A percentile compares a stretch with the other conserved stretches of the same genome.
phyloP scores from a whole-genome alignment of 208 protist genomes.

The Crithidia mellificae region DNA sequence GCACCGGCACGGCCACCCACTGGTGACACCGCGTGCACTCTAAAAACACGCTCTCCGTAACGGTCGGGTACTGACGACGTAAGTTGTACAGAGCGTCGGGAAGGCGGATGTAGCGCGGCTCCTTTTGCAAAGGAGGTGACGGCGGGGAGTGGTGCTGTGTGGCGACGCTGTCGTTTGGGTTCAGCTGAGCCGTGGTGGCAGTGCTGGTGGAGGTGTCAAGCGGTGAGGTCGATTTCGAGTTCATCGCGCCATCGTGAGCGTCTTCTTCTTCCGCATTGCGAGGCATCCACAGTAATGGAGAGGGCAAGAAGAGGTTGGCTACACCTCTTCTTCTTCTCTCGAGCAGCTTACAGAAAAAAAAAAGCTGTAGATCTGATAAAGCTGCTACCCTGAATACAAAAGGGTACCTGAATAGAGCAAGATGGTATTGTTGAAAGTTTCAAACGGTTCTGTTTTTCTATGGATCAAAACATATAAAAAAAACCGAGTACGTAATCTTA shows the following conservation, averaged over 20 bases:
- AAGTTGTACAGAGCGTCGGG: constrained; percentile 51
- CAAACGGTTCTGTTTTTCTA: no score
- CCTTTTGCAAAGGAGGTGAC: neutral
- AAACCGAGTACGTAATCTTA: no score
- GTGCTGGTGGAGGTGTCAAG: neutral
- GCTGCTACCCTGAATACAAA: no score
- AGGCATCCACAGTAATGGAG: neutral
- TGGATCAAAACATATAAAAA: no score
- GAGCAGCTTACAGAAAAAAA: no score
- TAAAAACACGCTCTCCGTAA: constrained; percentile 59
- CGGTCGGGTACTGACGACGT: constrained; percentile 57
- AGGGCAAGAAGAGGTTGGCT: no score
- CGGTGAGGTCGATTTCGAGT: neutral
- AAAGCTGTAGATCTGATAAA: no score
- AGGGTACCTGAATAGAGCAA: no score
- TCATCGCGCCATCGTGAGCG: neutral
- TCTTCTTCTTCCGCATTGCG: neutral
- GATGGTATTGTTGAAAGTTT: no score
- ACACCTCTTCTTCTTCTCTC: no score
- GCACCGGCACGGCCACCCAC: constrained; percentile 67
- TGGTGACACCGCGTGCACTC: constrained; percentile 77
- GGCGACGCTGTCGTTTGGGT: neutral
- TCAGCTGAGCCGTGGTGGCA: no score
- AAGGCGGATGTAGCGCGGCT: constrained; percentile 63
- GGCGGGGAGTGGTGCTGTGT: neutral